Evolutionary conservation across 768 basidiomycete genomes (phyloP).

Genomic region (Termitomyces eurrhizus): DNA sequence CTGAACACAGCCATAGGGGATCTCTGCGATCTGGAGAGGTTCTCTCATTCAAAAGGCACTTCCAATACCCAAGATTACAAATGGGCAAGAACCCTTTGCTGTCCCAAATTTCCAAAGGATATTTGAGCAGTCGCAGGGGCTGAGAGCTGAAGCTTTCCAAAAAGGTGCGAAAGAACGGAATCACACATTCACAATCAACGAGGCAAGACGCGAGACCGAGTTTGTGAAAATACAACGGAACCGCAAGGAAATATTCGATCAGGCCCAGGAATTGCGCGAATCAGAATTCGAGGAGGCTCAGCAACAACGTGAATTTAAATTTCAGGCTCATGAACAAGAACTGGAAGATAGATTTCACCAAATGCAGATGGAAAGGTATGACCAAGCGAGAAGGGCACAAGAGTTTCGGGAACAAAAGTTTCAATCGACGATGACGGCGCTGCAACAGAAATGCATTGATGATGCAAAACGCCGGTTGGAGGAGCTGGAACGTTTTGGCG

Average conservation of each 20-base stretch:
- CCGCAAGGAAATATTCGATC: neutral
- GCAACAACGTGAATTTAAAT: neutral
- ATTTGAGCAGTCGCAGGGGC: neutral
- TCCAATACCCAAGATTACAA: neutral
- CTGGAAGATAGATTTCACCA: neutral
- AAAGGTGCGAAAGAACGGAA: neutral
- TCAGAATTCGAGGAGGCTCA: neutral
- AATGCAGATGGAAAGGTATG: neutral
- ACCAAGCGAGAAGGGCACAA: neutral
- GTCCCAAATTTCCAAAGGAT: neutral
- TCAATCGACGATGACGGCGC: neutral
- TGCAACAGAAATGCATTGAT: neutral
- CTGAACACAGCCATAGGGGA: neutral
- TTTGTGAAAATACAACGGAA: constrained; percentile 1
- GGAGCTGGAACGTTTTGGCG: neutral
- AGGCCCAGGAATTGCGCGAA: neutral
- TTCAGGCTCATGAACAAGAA: neutral
- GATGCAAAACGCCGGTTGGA: neutral
- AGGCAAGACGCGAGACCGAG: neutral
- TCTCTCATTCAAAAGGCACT: neutral
- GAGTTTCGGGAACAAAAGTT: neutral
- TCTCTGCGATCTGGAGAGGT: neutral
- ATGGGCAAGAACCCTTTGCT: too few species aligned
- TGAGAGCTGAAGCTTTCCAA: neutral
- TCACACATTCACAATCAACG: constrained; percentile 1